Evolutionary conservation across 495 filamentous ascomycete genomes (phyloP).

Genomic region (Sphaerosporella brunnea): DNA sequence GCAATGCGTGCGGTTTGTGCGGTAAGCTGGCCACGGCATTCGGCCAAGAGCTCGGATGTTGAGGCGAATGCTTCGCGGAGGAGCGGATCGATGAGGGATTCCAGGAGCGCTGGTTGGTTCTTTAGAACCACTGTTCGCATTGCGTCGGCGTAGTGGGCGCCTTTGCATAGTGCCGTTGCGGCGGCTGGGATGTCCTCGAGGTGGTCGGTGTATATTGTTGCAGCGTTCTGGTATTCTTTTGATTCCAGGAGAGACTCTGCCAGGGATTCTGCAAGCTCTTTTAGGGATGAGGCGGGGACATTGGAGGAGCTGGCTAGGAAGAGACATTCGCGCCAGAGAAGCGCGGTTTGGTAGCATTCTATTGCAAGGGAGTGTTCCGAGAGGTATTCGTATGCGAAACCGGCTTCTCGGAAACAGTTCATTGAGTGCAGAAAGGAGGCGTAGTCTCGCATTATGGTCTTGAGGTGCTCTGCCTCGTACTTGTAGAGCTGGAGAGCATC

Average conservation of each 20-base stretch:
- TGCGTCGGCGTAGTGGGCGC: conserved; percentile 67
- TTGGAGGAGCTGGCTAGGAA: conserved; percentile 46
- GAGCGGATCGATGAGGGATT: conserved; percentile 51
- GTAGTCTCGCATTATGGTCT: conserved; percentile 36
- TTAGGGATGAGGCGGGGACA: conserved; percentile 30
- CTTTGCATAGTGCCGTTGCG: conserved; percentile 57
- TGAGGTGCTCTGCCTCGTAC: conserved; percentile 47
- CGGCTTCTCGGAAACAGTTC: conserved; percentile 69
- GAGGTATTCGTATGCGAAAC: conserved; percentile 79
- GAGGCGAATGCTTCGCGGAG: conserved; percentile 58
- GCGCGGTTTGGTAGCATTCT: conserved; percentile 61
- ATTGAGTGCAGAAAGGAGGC: conserved; percentile 56
- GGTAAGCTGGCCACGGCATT: conserved; percentile 67
- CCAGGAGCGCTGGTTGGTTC: conserved; percentile 31
- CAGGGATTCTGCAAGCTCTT: conserved; percentile 45
- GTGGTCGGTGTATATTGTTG: conserved; percentile 64
- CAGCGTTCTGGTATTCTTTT: conserved; percentile 65
- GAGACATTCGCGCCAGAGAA: conserved; percentile 77
- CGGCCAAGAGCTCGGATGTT: conserved; percentile 74
- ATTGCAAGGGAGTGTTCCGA: conserved; percentile 49
- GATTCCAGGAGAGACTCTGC: conserved; percentile 55
- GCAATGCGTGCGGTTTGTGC: conserved; percentile 70
- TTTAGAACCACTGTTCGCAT: conserved; percentile 34
- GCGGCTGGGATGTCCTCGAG: conserved; percentile 50
- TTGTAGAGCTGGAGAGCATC: conserved; percentile 66